Percentiles rank a stretch among this genome's conserved stretches.
Conservation (phyloP, 83 land plant genomes). For the Diphasiastrum complanatum region DNA sequence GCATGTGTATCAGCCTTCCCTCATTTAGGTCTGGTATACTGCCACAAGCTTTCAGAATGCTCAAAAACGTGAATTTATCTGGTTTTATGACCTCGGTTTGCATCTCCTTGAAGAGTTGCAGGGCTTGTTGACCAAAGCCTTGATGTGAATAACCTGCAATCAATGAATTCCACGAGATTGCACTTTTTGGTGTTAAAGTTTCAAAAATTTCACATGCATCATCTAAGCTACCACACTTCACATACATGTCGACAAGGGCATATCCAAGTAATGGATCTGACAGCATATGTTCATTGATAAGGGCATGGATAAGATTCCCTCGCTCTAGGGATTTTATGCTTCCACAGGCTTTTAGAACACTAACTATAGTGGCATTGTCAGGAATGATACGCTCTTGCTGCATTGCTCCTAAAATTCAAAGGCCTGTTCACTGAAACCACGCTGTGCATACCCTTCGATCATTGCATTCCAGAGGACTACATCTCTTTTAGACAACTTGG, state of each 20-base stretch:
- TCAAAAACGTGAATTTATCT: slow-evolving; percentile 30
- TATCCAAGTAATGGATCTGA: slow-evolving; percentile 44
- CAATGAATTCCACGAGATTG: slow-evolving; percentile 55
- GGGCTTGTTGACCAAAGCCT: slow-evolving; percentile 21
- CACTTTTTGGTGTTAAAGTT: slow-evolving; percentile 28
- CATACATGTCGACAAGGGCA: slow-evolving; percentile 50
- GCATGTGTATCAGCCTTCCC: slow-evolving; percentile 40
- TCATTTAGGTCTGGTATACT: slow-evolving; percentile 23
- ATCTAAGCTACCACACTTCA: slow-evolving; percentile 30
- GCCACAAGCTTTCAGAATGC: slow-evolving; percentile 37
- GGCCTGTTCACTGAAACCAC: slow-evolving; percentile 30
- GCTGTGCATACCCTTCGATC: slow-evolving; percentile 49
- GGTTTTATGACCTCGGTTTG: slow-evolving; percentile 18
- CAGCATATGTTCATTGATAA: slow-evolving; percentile 31
- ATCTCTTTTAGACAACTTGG: slow-evolving; percentile 32
- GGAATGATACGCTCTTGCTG: slow-evolving; percentile 22
- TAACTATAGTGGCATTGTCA: slow-evolving; percentile 44
- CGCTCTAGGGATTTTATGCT: slow-evolving; percentile 26
- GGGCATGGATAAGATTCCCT: slow-evolving; percentile 47
- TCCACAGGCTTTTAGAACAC: slow-evolving; percentile 50
- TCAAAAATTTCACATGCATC: slow-evolving; percentile 26
- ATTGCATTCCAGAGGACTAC: slow-evolving; percentile 56
- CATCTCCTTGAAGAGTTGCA: slow-evolving; percentile 23
- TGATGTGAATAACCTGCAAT: slow-evolving; percentile 41
- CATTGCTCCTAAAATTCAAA: slow-evolving; percentile 44